Evolutionary conservation across 192 early-diverging fungal genomes (phyloP).

Genomic region (Gonapodya sp.): DNA sequence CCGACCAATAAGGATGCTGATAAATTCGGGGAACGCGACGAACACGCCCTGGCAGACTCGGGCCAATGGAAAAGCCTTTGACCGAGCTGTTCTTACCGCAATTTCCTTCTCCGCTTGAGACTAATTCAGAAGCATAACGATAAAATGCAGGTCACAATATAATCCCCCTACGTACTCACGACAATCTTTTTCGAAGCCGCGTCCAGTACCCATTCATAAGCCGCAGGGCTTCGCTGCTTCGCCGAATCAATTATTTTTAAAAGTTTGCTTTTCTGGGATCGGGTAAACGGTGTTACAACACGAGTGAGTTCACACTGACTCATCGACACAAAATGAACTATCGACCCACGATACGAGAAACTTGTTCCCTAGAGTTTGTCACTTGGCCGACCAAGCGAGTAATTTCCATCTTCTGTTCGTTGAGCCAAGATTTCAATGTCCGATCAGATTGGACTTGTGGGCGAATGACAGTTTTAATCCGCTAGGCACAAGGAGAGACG

Average conservation of each 20-base stretch:
- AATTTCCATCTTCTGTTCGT: constrained; percentile 21
- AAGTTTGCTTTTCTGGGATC: constrained; percentile 18
- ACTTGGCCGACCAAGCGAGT: constrained; percentile 35
- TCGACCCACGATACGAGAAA: constrained; percentile 32
- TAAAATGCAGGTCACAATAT: background rate
- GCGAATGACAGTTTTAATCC: constrained; percentile 27
- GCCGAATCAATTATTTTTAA: constrained; percentile 11
- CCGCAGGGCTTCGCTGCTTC: constrained; percentile 15
- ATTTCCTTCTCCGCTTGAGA: constrained; percentile 65
- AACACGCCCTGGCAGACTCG: constrained; percentile 48
- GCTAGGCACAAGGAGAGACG: constrained; percentile 11
- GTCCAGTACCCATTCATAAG: constrained; percentile 41
- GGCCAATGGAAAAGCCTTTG: constrained; percentile 57
- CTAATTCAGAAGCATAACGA: constrained; percentile 16
- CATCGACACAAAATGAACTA: background rate
- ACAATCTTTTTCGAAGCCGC: constrained; percentile 42
- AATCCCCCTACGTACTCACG: constrained; percentile 23
- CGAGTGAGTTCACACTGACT: background rate
- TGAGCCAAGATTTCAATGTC: constrained; percentile 18
- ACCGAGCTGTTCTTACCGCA: constrained; percentile 29
- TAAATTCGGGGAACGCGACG: constrained; percentile 41
- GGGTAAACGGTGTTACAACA: background rate
- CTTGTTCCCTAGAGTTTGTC: constrained; percentile 23
- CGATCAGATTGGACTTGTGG: constrained; percentile 24
- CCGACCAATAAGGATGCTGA: constrained; percentile 49